Evolutionary conservation across 768 basidiomycete genomes (phyloP).

Genomic region (Trametopsis cervina): DNA sequence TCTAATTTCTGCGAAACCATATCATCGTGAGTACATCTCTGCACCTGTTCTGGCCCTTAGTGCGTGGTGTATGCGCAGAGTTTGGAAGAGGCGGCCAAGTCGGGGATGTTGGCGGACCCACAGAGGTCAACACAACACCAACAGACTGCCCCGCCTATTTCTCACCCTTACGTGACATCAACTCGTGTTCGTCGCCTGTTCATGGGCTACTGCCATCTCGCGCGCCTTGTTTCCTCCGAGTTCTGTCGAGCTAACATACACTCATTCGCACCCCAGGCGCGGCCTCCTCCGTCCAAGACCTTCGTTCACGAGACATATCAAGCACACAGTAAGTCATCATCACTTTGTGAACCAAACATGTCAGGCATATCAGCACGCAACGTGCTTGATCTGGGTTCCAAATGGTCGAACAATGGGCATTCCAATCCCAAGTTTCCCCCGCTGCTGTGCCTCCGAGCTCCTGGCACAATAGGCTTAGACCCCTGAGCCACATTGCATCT

Average conservation of each 20-base stretch:
- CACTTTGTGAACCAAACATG: not conserved
- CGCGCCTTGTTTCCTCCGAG: slow-evolving; percentile 31
- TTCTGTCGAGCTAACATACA: slow-evolving; percentile 14
- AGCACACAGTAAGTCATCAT: slow-evolving; percentile 4
- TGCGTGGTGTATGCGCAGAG: slow-evolving; percentile 3
- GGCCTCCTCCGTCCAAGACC: slow-evolving; percentile 64
- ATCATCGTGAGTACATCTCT: slow-evolving; percentile 8
- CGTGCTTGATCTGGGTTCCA: slow-evolving; percentile 7
- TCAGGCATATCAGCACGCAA: not conserved
- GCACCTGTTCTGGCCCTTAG: slow-evolving; percentile 16
- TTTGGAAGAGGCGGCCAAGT: slow-evolving; percentile 1
- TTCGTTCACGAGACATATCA: slow-evolving; percentile 47
- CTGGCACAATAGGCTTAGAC: not conserved
- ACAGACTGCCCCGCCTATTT: slow-evolving; percentile 17
- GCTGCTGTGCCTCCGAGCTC: not conserved
- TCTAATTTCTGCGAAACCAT: not conserved
- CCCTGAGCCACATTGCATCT: not conserved
- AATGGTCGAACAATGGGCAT: slow-evolving; percentile 6
- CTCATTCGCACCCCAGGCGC: slow-evolving; percentile 36
- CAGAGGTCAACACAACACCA: slow-evolving; percentile 37
- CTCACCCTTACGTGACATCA: too few species aligned
- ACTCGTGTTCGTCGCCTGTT: slow-evolving; percentile 13
- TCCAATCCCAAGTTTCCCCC: not conserved
- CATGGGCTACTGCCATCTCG: slow-evolving; percentile 20
- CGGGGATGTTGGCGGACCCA: slow-evolving; percentile 38